Evolutionary conservation across 2,329 filamentous ascomycete genomes (phyloP), one percentile per base, ranked within the genome.

Genomic region (Diaporthe nobilis): DNA sequence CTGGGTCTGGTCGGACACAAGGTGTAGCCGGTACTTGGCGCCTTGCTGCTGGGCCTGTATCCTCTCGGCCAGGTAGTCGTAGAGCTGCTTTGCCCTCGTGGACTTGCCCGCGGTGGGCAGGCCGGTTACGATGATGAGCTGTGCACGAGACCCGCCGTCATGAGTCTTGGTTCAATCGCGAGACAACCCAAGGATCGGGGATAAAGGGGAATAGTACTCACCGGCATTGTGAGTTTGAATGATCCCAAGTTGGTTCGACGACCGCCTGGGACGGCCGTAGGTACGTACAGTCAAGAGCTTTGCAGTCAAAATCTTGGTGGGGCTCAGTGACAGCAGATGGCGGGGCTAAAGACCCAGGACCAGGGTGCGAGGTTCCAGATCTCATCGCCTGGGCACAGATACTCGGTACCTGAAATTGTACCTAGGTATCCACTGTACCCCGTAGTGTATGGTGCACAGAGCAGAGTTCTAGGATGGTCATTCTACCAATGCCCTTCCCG

Each of bases 1-100:
- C 58, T 95, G 90, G 5, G 89, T 88, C 78, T 94, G 90, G 85
- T 96, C 93, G 73, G 93, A 94, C 80, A 96, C 91, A 78, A 94
- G 90, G 82, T 95, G 92, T 4, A 95, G 87, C 76, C 92, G 92
- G 80, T 94, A 91, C 75, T 87, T 87, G 31, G 84, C 78, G 37
- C 80, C 79, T 12, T 73, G 60, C 77, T 65, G 80, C 74, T 74
- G 81, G 75, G 80, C 81, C 77, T 84, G 84, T 83, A 92, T 91
- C 80, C 89, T 91, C 78, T 88, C 84, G 67, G 88, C 82, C 81
- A 96, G 91, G 84, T 92, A 92, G 47, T 88, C 83, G 81, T 92
- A 85, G 15, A 97, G 90, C 83, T 96, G 91, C 61, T 86, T 85
- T 17, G 92, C 91, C 78, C 92, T 90, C 28, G 90, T 90, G 47